These are phyloP conservation scores for Leptomonas pyrrhocoris DNA, from an alignment of 208 protist species.

Conservation along the genomic window DNA sequence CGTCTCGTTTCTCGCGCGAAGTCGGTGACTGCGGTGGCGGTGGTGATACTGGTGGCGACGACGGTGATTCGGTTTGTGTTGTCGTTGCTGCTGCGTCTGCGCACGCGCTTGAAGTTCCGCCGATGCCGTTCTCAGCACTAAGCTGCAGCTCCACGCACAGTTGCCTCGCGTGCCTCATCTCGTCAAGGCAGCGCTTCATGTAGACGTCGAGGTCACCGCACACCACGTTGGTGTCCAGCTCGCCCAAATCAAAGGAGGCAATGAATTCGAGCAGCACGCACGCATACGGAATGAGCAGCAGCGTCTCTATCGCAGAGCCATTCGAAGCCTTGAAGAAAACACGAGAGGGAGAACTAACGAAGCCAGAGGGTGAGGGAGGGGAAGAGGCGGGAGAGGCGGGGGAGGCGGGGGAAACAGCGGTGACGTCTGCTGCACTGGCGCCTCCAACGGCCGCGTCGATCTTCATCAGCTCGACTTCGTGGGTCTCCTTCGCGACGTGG, in stretches of 20 bases:
- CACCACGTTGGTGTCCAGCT: slow-evolving; percentile 16
- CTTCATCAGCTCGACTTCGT: not conserved
- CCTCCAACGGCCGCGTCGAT: slow-evolving; percentile 7
- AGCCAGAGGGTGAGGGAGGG: not conserved
- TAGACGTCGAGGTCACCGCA: slow-evolving; percentile 19
- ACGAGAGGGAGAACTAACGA: not conserved
- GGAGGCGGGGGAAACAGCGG: too few relatives aligned
- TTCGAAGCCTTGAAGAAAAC: slow-evolving; percentile 7
- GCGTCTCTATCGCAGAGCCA: slow-evolving; percentile 12
- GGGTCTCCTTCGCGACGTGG: slow-evolving; percentile 1
- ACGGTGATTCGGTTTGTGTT: not conserved
- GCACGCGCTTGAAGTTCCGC: not conserved
- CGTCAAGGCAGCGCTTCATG: slow-evolving; percentile 15
- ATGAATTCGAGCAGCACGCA: slow-evolving; percentile 73
- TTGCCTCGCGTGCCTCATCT: slow-evolving; percentile 13
- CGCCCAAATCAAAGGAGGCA: slow-evolving; percentile 33
- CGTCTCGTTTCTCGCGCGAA: not conserved
- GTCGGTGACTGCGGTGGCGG: not conserved
- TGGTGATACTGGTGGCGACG: not conserved
- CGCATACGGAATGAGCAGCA: slow-evolving; percentile 59
- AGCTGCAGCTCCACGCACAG: slow-evolving; percentile 22
- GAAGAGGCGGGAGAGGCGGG: not conserved
- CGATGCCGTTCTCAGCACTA: not conserved
- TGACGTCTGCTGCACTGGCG: not conserved
- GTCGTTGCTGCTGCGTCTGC: not conserved